Evolutionary conservation across 768 basidiomycete species (phyloP).

Genomic region (Leucogyrophana mollusca): DNA sequence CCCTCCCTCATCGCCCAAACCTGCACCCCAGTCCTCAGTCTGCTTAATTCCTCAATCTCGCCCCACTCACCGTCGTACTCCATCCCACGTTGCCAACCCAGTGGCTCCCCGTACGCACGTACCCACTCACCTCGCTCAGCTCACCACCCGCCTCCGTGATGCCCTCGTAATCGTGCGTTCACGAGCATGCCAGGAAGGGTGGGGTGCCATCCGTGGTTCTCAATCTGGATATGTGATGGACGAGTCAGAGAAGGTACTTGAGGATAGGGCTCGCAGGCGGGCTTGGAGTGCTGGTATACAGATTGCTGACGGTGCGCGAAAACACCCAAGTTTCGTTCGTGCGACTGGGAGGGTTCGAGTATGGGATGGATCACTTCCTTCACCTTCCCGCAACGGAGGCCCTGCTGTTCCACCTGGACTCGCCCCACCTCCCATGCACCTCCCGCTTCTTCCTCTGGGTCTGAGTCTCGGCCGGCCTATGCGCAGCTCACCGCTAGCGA

Average conservation of each 20-base stretch:
- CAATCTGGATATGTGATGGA: constrained; percentile 25
- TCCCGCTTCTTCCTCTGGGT: constrained; percentile 30
- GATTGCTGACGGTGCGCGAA: constrained; percentile 20
- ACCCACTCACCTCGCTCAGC: constrained; percentile 13
- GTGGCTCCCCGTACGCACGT: constrained; percentile 1
- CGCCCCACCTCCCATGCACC: constrained; percentile 3
- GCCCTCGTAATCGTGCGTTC: constrained; percentile 41
- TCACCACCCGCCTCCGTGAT: constrained; percentile 38
- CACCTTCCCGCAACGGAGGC: not conserved
- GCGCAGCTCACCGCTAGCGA: constrained; percentile 49
- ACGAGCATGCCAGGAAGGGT: constrained; percentile 40
- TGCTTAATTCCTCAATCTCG: too few relatives aligned
- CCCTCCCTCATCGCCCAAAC: not conserved
- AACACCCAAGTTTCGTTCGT: not conserved
- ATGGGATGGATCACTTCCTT: constrained; percentile 15
- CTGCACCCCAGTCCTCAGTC: too few relatives aligned
- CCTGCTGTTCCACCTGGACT: constrained; percentile 21
- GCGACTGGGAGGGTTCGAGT: not conserved
- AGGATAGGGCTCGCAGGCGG: constrained; percentile 57
- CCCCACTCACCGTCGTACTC: too few relatives aligned
- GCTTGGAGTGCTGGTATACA: constrained; percentile 64
- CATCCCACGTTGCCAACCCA: not conserved
- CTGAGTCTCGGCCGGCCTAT: constrained; percentile 51
- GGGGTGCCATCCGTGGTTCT: constrained; percentile 34
- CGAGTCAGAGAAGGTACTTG: constrained; percentile 39